Evolutionary conservation across 2,329 filamentous ascomycete species (phyloP), one percentile per base, ranked within the genome.

Genomic region (Neocatenulostroma microsporum): DNA sequence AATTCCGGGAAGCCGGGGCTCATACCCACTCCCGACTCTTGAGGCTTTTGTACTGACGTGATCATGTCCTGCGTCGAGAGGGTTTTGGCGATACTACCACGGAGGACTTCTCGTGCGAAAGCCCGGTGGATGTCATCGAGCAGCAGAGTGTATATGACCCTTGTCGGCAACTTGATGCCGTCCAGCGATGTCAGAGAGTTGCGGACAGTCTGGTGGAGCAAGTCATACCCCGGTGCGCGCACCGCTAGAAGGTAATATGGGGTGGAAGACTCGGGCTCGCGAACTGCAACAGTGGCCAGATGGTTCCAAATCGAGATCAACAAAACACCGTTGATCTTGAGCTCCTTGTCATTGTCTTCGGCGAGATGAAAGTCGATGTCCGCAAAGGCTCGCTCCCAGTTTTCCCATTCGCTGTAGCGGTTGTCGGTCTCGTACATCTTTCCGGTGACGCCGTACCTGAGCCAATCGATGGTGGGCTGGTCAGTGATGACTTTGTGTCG

Each of bases 1-100:
- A 36, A 37, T 15, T 36, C 38, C n/a, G 27, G 12, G 15, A 33
- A 36, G 3, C 38, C 38, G 12, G 38, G 34, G 21, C 15, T 8
- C 8, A 41, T 14, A 9, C 23, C 30, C 32, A 35, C 21, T 17
- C 18, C 14, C 2, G 15, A 8, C 19, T 17, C 31, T 14, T 21
- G 8, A 6, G 36, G 21, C 11, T 19, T 3, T 3, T 34, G 5
- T 4, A 21, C n/a, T 12, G 7, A 3, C 11, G 15, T 18, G 14
- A 38, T 24, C n/a, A n/a, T n/a, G n/a, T n/a, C n/a, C n/a, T n/a
- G n/a, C n/a, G n/a, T n/a, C n/a, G n/a, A n/a, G n/a, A n/a, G n/a
- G n/a, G n/a, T n/a, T n/a, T n/a, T n/a, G n/a, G n/a, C n/a, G n/a
- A n/a, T n/a, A n/a, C n/a, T n/a, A 8, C 21, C 10, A 15, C 23